Evolutionary conservation across 73 alveolate genomes (phyloP).

Genomic region (Effrenium voratum): DNA sequence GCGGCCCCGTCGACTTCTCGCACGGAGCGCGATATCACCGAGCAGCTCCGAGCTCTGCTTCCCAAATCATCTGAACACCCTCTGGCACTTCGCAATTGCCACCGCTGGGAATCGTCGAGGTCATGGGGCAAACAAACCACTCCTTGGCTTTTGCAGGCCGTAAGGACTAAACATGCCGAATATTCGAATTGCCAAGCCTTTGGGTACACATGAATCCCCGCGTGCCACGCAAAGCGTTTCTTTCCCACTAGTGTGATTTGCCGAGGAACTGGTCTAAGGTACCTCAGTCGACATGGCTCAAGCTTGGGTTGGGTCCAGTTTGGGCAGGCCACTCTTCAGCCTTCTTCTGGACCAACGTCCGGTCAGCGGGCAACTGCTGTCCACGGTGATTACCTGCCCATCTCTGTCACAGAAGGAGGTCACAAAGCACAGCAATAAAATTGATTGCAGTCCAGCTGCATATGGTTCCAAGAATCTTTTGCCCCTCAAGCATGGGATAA

Average conservation of each 20-base stretch:
- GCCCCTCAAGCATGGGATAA: constrained; percentile 88
- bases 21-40: not conserved
- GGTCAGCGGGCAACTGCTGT: constrained; percentile 69
- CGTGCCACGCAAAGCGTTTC: not conserved
- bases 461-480: constrained; percentile 64
- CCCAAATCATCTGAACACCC: constrained; percentile 85
- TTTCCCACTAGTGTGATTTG: not conserved
- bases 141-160: not conserved
- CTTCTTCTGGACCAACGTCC: constrained; percentile 71
- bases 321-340: constrained; percentile 41
- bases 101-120: constrained; percentile 49
- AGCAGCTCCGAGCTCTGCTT: constrained; percentile 77
- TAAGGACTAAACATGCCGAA: too few relatives aligned
- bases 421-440: not conserved
- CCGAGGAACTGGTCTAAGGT: constrained; percentile 17
- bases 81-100: constrained; percentile 76
- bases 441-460: not conserved
- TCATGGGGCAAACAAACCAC: constrained; percentile 80
- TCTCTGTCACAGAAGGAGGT: not conserved
- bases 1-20: not conserved
- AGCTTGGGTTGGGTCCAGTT: not conserved
- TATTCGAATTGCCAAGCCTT: too few relatives aligned
- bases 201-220: too few relatives aligned
- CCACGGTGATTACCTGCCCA: constrained; percentile 67
- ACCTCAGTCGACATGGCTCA: constrained; percentile 1